Percentiles rank a stretch among this genome's conserved stretches.
These are phyloP conservation scores for Fusarium napiforme DNA, from an alignment of 2,329 filamentous ascomycete species.

Conservation along the genomic window DNA sequence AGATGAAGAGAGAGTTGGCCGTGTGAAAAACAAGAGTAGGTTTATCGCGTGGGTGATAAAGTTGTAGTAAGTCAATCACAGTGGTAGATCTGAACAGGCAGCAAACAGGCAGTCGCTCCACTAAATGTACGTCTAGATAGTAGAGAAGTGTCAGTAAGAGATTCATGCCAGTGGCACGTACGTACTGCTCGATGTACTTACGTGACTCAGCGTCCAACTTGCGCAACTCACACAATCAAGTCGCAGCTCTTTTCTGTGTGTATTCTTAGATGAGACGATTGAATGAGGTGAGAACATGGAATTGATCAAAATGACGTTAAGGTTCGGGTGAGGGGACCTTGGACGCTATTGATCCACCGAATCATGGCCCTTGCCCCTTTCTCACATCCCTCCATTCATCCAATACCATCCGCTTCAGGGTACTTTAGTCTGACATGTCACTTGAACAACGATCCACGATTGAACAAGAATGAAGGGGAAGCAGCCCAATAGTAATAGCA, in stretches of 20 bases:
- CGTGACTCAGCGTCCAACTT: not conserved
- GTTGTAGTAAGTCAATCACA: not conserved
- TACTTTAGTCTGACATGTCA: not conserved
- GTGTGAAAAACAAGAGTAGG: not conserved
- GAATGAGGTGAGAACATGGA: not conserved
- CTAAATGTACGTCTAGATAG: not conserved
- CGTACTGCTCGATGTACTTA: not conserved
- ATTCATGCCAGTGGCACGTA: not conserved
- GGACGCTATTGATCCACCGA: slow-evolving; percentile 7
- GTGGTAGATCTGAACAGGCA: slow-evolving; percentile 22
- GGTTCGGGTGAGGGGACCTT: not conserved
- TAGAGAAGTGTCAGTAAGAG: not conserved
- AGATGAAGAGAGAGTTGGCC: not conserved
- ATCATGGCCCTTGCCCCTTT: not conserved
- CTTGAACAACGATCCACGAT: not conserved
- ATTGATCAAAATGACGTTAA: slow-evolving; percentile 10
- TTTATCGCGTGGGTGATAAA: not conserved
- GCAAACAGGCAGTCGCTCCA: slow-evolving; percentile 33
- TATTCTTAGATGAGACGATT: not conserved
- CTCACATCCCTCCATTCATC: not conserved
- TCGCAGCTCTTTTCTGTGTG: not conserved
- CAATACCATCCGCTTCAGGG: not conserved
- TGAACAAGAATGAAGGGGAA: not conserved
- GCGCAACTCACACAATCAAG: not conserved
- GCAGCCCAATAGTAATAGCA: not conserved